These are phyloP conservation scores for Plasmopara halstedii DNA, from an alignment of 352 stramenopile genomes.

Conservation along the genomic window DNA sequence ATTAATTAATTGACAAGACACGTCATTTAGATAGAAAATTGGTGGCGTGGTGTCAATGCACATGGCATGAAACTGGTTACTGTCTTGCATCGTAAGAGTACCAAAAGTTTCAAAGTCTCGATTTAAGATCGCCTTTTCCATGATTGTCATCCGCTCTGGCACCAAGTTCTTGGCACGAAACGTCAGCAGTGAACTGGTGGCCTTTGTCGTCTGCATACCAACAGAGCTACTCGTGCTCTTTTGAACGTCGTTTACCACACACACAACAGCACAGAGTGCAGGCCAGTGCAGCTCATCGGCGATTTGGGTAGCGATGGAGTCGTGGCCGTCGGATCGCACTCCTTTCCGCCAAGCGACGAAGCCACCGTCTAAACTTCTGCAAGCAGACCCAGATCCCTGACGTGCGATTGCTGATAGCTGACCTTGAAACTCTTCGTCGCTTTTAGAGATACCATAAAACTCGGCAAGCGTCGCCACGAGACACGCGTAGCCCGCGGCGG, in stretches of 20 bases:
- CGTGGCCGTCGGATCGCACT: conserved; percentile 44
- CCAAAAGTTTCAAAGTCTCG: conserved; percentile 95
- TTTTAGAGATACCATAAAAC: conserved; percentile 84
- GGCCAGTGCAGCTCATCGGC: conserved; percentile 90
- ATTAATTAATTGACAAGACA: conserved; percentile 67
- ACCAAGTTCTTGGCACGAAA: conserved; percentile 86
- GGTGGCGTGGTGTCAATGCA: conserved; percentile 97
- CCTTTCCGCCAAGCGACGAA: conserved; percentile 97
- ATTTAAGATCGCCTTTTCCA: conserved; percentile 83
- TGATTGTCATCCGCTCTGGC: conserved; percentile 71
- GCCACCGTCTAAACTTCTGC: conserved; percentile 93
- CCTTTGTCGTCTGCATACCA: conserved; percentile 93
- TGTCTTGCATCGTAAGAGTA: conserved; percentile 97
- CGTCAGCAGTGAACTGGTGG: conserved; percentile 88
- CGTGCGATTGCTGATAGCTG: conserved; percentile 90
- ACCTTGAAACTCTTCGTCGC: conserved; percentile 84
- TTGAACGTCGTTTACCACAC: conserved; percentile 93
- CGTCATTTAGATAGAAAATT: conserved; percentile 98
- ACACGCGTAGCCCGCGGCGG: conserved; percentile 94
- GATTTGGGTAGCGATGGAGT: conserved; percentile 63
- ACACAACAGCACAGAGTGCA: conserved; percentile 91
- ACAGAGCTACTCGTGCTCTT: conserved; percentile 96
- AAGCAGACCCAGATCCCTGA: conserved; percentile 93
- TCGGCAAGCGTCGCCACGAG: conserved; percentile 87
- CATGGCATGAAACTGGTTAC: conserved; percentile 97